These are phyloP conservation scores for Arthrobotrys entomopaga DNA, from an alignment of 2,329 filamentous ascomycete genomes.

Conservation along the genomic window DNA sequence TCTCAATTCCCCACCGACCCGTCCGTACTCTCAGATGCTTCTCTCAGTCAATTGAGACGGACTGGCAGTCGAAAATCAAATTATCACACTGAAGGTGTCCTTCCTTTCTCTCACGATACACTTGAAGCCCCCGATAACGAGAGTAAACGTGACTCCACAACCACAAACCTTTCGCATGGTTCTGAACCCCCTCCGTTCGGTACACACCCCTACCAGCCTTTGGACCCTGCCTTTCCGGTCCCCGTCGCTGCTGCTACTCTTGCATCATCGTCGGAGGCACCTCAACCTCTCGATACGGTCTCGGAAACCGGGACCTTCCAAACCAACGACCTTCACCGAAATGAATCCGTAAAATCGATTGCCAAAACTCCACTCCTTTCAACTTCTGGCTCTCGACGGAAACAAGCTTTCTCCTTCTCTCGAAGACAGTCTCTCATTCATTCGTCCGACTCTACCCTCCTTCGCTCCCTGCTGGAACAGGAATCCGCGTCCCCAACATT, in stretches of 20 bases:
- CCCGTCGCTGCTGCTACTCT: conserved; percentile 15
- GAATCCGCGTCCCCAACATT: conserved; percentile 50
- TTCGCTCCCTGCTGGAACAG: conserved; percentile 47
- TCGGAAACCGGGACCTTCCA: conserved; percentile 51
- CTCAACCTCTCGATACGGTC: conserved; percentile 44
- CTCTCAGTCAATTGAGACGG: conserved; percentile 39
- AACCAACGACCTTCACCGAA: conserved; percentile 42
- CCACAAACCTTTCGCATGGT: conserved; percentile 23
- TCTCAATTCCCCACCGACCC: conserved; percentile 41
- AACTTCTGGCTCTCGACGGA: conserved; percentile 51
- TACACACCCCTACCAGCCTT: conserved; percentile 20
- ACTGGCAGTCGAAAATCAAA: conserved; percentile 33
- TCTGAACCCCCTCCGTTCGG: conserved; percentile 25
- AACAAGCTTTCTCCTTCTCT: conserved; percentile 43
- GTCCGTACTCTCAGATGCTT: conserved; percentile 31
- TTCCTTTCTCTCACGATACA: conserved; percentile 14
- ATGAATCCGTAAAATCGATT: conserved; percentile 50
- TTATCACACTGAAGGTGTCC: conserved; percentile 16
- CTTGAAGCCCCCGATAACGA: conserved; percentile 20
- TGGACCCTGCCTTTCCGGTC: conserved; percentile 21
- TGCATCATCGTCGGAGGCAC: neutral
- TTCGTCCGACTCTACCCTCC: conserved; percentile 45
- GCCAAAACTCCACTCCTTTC: conserved; percentile 32
- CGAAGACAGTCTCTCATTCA: conserved; percentile 53
- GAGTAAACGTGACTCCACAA: conserved; percentile 27